Conservation (phyloP, 2,329 filamentous ascomycete genomes). For the Fusarium duplospermum region DNA sequence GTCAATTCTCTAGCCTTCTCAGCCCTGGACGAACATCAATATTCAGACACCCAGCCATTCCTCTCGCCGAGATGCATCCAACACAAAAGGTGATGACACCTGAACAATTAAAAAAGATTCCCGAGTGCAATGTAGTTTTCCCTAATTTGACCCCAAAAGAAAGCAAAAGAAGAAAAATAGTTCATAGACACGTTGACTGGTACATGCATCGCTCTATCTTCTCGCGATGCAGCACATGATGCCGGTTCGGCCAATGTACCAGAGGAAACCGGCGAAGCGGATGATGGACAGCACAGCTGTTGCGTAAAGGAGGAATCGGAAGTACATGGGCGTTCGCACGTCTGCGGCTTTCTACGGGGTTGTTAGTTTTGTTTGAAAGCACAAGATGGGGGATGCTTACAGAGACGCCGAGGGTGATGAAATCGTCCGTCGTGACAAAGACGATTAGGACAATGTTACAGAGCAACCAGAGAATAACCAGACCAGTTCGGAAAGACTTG, state of each 20-base stretch:
- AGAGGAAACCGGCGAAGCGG: conserved; percentile 41
- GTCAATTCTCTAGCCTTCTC: not conserved
- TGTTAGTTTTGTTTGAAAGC: conserved; percentile 12
- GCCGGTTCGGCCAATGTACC: conserved; percentile 40
- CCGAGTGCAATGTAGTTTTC: not conserved
- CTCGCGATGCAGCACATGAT: conserved; percentile 43
- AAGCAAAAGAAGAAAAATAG: not conserved
- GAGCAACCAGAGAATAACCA: conserved; percentile 40
- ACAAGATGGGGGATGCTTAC: conserved; percentile 14
- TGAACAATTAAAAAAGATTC: not conserved
- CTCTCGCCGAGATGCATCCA: not conserved
- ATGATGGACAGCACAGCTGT: conserved; percentile 40
- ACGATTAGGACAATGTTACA: conserved; percentile 42
- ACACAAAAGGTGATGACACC: not conserved
- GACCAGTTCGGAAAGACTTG: conserved; percentile 41
- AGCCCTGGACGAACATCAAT: not conserved
- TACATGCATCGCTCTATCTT: conserved; percentile 11
- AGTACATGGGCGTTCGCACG: conserved; percentile 37
- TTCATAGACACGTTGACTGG: not conserved
- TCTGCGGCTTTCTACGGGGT: conserved; percentile 26
- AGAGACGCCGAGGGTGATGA: conserved; percentile 33
- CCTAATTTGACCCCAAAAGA: not conserved
- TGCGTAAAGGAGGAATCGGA: conserved; percentile 38
- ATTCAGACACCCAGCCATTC: not conserved
- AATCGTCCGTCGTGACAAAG: conserved; percentile 40